phyloP scores from a whole-genome alignment of 2,329 filamentous ascomycete genomes.

The Talaromyces sp. region DNA sequence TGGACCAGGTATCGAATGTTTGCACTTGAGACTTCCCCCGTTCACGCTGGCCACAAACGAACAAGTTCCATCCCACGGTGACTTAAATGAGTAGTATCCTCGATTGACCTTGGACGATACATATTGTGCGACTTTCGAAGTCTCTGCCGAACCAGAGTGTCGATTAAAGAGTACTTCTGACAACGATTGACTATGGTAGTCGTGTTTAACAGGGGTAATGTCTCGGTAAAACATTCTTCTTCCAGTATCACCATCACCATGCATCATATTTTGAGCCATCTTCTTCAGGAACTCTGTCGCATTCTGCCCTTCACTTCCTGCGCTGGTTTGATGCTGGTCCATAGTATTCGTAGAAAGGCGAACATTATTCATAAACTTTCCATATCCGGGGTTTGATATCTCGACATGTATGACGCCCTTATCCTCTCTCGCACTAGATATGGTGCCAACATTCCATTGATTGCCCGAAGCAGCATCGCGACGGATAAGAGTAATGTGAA shows the following conservation, averaged over 20 bases:
- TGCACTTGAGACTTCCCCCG: constrained; percentile 69
- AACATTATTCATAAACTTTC: constrained; percentile 47
- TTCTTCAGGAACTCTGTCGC: constrained; percentile 8
- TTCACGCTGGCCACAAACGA: constrained; percentile 75
- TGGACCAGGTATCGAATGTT: constrained; percentile 56
- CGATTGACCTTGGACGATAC: constrained; percentile 29
- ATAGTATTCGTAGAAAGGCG: constrained; percentile 31
- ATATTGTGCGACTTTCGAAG: constrained; percentile 3
- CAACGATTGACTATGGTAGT: not conserved
- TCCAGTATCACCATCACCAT: not conserved
- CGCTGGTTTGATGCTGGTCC: constrained; percentile 21
- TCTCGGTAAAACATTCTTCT: constrained; percentile 7
- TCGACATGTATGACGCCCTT: constrained; percentile 46
- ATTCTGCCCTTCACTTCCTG: not conserved
- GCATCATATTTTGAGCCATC: constrained; percentile 3
- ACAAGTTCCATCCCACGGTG: constrained; percentile 82
- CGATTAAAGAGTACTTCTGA: constrained; percentile 9
- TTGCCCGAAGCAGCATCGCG: constrained; percentile 62
- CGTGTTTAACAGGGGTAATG: constrained; percentile 10
- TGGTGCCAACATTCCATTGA: constrained; percentile 71
- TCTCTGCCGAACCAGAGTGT: constrained; percentile 5
- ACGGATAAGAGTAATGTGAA: constrained; percentile 60
- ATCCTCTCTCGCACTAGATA: constrained; percentile 42
- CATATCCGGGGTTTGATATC: constrained; percentile 56
- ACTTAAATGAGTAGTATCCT: constrained; percentile 65